Base-by-base conservation (phyloP, 768 basidiomycete species). In the Neoboletus brunneissimus region DNA sequence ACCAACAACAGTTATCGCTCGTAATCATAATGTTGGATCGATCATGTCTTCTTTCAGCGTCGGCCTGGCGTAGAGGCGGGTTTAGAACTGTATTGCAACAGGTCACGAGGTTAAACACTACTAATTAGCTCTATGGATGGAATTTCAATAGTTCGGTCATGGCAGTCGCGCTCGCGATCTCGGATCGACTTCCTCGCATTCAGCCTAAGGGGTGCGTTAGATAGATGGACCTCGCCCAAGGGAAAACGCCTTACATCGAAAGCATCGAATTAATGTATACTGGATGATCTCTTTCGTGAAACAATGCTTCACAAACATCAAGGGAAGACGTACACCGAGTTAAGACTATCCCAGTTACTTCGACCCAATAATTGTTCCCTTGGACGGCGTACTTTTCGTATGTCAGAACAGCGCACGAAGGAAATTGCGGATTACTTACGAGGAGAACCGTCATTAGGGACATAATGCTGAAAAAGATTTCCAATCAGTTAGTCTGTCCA, bases 121-220 rank as follows among this genome's bases (percentile, higher is more conserved):
- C 32, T 35, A 37, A 31, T 35, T 32, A 31, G 47, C 0, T 47
- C 29, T 41, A 59, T 48, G 18, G 57, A 59, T 20, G 29, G 57
- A 32, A 60, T 29, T 29, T 52, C 47, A 18, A 58, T 58, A 15
- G 48, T 60, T 51, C 13, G 42, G 7, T 54, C 52, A 23, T 22
- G 32, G 18, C 15, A 22, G 45, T 59, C 50, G 32, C 57, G 54
- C 18, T 56, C 48, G 34, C n/a, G 37, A 56, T 62, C 60, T 25
- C 49, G 25, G 45, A 62, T 57, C 31, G 55, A 25, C 41, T 23
- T 62, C 37, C 60, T 61, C n/a, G 59, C 49, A 12, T 61, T 60
- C 43, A 60, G 47, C 41, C 48, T 59, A 35, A 57, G 48, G 20
- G 34, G n/a, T 34, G 23, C 7, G 5, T 34, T n/a, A 42, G 34